These are phyloP conservation scores for Pyrenochaeta sp. DNA, from an alignment of 2,329 filamentous ascomycete genomes.

Conservation along the genomic window DNA sequence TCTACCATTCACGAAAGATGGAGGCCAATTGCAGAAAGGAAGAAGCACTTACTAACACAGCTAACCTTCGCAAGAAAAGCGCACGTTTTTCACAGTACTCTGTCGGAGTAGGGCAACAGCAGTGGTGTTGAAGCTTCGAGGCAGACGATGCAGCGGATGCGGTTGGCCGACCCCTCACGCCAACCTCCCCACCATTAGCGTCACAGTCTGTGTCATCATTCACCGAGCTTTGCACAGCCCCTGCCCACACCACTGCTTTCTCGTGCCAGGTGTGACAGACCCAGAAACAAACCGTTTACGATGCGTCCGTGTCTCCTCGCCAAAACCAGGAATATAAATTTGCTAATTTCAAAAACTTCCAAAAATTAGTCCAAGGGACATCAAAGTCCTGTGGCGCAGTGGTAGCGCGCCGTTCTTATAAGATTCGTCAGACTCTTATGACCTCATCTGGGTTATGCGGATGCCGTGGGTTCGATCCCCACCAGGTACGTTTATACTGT, in stretches of 20 bases:
- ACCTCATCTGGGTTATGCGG: conserved; percentile 52
- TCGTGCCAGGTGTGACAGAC: background rate
- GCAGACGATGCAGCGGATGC: conserved; percentile 11
- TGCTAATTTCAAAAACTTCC: conserved; percentile 4
- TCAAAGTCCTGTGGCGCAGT: conserved; percentile 55
- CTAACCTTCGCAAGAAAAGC: too few relatives aligned
- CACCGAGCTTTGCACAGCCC: conserved; percentile 13
- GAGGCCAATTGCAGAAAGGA: too few relatives aligned
- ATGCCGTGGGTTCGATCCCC: conserved; percentile 53
- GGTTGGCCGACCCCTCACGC: conserved; percentile 20
- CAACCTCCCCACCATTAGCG: conserved; percentile 13
- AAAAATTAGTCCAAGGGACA: conserved; percentile 27
- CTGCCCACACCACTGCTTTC: background rate
- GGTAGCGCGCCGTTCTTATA: conserved; percentile 62
- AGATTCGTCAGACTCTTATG: conserved; percentile 47
- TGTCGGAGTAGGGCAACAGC: too few relatives aligned
- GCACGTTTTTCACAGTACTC: too few relatives aligned
- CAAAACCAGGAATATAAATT: background rate
- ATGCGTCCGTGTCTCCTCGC: too few relatives aligned
- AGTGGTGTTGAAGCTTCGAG: conserved; percentile 12
- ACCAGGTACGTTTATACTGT: conserved; percentile 11
- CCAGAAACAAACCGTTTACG: background rate
- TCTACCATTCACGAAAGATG: too few relatives aligned
- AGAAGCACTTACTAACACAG: too few relatives aligned
- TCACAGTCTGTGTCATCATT: conserved; percentile 13